Evolutionary conservation across 1,139 yeast genomes (phyloP).

Genomic region (Geotrichum aggregatum): DNA sequence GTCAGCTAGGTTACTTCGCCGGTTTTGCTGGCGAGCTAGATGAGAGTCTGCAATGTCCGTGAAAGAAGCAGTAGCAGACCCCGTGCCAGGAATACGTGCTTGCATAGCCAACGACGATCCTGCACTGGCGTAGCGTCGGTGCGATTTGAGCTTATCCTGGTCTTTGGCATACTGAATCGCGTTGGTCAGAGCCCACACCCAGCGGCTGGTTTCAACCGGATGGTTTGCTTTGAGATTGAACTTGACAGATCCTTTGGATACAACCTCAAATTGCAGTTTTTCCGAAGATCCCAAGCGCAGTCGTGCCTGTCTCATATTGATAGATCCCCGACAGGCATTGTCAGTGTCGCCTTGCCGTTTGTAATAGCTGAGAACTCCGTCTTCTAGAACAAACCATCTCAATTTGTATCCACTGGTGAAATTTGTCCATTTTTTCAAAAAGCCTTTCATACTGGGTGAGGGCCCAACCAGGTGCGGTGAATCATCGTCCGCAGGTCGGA

Average conservation of each 20-base stretch:
- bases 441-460: constrained; percentile 84
- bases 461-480: constrained; percentile 28
- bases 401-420: constrained; percentile 92
- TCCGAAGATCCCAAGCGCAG: constrained; percentile 88
- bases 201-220: constrained; percentile 86
- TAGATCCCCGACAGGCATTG: constrained; percentile 81
- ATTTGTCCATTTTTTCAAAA: constrained; percentile 93
- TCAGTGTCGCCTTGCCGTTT: constrained; percentile 87
- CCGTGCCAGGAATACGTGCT: not conserved
- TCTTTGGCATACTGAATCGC: constrained; percentile 87
- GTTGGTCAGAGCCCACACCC: constrained; percentile 95
- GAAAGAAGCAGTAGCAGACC: not conserved
- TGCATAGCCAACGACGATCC: not conserved
- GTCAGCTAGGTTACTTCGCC: not conserved
- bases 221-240: constrained; percentile 94
- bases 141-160: constrained; percentile 35
- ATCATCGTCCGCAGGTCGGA: constrained; percentile 11
- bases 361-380: constrained; percentile 83
- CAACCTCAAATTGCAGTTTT: constrained; percentile 82
- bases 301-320: constrained; percentile 76
- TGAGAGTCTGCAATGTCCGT: not conserved
- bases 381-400: constrained; percentile 86
- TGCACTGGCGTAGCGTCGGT: constrained; percentile 26
- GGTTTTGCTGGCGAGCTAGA: constrained; percentile 2
- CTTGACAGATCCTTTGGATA: constrained; percentile 56